Evolutionary conservation across 2,329 filamentous ascomycete species (phyloP), one percentile per base, ranked within the genome.

Genomic region (Myotisia sp.): DNA sequence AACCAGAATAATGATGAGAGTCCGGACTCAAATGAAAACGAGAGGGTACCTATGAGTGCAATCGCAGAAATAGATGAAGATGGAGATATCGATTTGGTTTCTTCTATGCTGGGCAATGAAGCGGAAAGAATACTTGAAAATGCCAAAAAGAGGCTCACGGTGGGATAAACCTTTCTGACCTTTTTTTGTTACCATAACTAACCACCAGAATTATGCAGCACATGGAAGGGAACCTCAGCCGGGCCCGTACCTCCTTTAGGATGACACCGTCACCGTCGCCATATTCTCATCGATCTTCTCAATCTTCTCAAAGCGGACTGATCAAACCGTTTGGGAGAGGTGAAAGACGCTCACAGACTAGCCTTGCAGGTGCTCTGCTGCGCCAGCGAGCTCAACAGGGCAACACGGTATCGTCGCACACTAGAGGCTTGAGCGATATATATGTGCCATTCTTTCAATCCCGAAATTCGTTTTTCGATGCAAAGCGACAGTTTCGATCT

Each of bases 51-150:
- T 37, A 59, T 49, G 47, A 60, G 40, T 44, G 54, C 49, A 45
- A 58, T 45, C 47, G 55, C 45, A 47, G 58, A 49, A 28, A 49
- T 51, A 33, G 37, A 34, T 6, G 39, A 48, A 54, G 57, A 70
- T 3, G 72, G 75, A 37, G 66, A 68, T 28, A 73, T 78, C 47
- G 82, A 82, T 3, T 82, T 80, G 31, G 75, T 70, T 10, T 75
- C 81, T 16, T 60, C 92, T 42, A 87, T 83, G 54, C 76, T 78
- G 45, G n/a, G n/a, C n/a, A n/a, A n/a, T n/a, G 74, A 84, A 47
- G 86, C 86, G 1, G 86, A 94, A 53, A 68, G 86, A 50, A 94
- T 94, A 51, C 67, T 95, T 36, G 83, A 85, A 37, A 93, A 92
- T 58, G 87, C 87, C 20, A 94, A 94, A 62, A 78, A 76, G 54